Conservation (phyloP, 345 rosid genomes). For the Alliaria petiolata region DNA sequence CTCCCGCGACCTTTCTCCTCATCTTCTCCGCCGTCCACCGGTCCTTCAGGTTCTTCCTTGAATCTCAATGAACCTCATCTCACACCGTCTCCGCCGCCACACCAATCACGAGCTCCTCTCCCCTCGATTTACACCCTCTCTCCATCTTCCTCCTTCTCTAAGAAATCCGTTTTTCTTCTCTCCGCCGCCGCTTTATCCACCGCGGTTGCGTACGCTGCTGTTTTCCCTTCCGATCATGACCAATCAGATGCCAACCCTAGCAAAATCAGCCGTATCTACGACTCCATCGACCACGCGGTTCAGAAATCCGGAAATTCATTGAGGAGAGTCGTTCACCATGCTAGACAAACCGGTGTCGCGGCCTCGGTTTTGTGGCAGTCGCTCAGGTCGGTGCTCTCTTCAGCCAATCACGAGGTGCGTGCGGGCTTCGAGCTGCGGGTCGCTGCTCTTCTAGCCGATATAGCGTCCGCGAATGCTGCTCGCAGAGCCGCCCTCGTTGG, state of each 20-base stretch:
- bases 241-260: constrained; percentile 14
- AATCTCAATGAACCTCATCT: constrained; percentile 28
- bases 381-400: constrained; percentile 77
- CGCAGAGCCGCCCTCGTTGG: constrained; percentile 82
- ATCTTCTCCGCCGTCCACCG: constrained; percentile 36
- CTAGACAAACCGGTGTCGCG: constrained; percentile 71
- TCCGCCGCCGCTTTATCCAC: constrained; percentile 64
- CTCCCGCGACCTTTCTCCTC: constrained; percentile 39
- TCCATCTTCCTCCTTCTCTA: constrained; percentile 30
- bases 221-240: constrained; percentile 29
- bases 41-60: constrained; percentile 24
- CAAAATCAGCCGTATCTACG: constrained; percentile 35
- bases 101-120: constrained; percentile 26
- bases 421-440: constrained; percentile 88
- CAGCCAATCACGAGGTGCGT: constrained; percentile 92
- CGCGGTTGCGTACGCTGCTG: constrained; percentile 42
- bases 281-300: constrained; percentile 43
- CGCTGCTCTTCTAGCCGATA: constrained; percentile 85
- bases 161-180: constrained; percentile 43
- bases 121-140: constrained; percentile 28
- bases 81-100: constrained; percentile 29
- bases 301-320: constrained; percentile 58
- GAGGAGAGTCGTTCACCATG: constrained; percentile 52
- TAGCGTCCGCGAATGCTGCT: constrained; percentile 69
- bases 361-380: constrained; percentile 92